A percentile compares a stretch with the other conserved stretches of the same genome.
Evolutionary conservation across 495 filamentous ascomycete species (phyloP).

Genomic region (Annulohypoxylon stygium): DNA sequence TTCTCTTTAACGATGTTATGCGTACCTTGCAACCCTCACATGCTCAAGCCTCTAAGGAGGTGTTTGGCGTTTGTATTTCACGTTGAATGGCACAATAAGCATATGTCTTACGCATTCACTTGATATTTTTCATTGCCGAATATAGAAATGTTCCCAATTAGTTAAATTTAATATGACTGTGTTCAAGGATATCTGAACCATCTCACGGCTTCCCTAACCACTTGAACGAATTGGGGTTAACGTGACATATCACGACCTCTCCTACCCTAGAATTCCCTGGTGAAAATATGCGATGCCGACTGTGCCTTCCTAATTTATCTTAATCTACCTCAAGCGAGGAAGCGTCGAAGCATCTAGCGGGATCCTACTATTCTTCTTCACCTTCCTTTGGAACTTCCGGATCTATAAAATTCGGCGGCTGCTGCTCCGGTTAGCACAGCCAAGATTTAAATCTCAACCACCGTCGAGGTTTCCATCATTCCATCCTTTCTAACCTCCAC

Average conservation of each 20-base stretch:
- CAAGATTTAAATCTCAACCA: neutral
- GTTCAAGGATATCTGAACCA: conserved; percentile 7
- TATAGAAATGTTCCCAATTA: neutral
- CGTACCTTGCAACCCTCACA: conserved; percentile 25
- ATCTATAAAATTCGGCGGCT: conserved; percentile 28
- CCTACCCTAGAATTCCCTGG: neutral
- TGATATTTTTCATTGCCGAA: conserved; percentile 17
- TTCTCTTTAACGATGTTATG: conserved; percentile 7
- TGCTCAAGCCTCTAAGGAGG: neutral
- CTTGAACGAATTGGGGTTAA: conserved; percentile 13
- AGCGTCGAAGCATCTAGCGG: conserved; percentile 4
- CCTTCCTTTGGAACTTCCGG: conserved; percentile 31
- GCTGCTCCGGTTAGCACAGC: conserved; percentile 24
- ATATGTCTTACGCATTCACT: conserved; percentile 3
- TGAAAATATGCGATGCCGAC: conserved; percentile 6
- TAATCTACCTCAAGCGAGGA: conserved; percentile 6
- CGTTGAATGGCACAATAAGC: conserved; percentile 14
- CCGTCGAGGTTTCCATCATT: conserved; percentile 28
- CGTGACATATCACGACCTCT: conserved; percentile 18
- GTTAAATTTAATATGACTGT: conserved; percentile 12
- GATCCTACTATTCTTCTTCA: conserved; percentile 11
- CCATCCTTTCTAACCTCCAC: conserved; percentile 23
- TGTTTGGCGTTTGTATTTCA: neutral
- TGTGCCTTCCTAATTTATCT: conserved; percentile 33
- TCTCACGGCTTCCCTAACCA: conserved; percentile 4